Evolutionary conservation across 306 rosid genomes (phyloP).

Genomic region (Corylus americana): DNA sequence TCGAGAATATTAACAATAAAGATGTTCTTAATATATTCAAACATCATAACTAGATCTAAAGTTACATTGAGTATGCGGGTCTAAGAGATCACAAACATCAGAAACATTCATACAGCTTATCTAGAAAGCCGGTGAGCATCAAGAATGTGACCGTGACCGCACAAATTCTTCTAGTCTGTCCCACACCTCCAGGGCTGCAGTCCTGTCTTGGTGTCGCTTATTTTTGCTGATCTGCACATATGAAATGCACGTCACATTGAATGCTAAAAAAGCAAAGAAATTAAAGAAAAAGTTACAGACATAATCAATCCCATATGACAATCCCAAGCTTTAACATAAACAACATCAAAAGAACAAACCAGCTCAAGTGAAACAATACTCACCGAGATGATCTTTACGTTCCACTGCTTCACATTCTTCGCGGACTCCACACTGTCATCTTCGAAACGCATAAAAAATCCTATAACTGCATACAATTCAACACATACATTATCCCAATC

Average conservation of each 20-base stretch:
- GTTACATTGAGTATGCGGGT: background rate
- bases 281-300: background rate
- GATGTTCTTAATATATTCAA: background rate
- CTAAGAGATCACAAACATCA: conserved; percentile 2
- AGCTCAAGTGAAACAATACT: conserved; percentile 28
- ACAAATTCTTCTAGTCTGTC: conserved; percentile 94
- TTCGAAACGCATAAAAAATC: conserved; percentile 64
- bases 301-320: background rate
- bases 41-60: background rate
- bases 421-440: conserved; percentile 93
- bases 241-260: conserved; percentile 3
- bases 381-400: conserved; percentile 94
- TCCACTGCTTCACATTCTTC: conserved; percentile 96
- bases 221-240: conserved; percentile 87
- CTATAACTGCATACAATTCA: conserved; percentile 46
- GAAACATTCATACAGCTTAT: conserved; percentile 18
- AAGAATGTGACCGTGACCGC: conserved; percentile 87
- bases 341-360: background rate
- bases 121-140: conserved; percentile 32
- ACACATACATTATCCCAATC: background rate
- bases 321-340: background rate
- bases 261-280: conserved; percentile 3
- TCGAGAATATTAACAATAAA: background rate
- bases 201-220: conserved; percentile 96
- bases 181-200: conserved; percentile 99